phyloP scores from a whole-genome alignment of 768 basidiomycete genomes.

The Leccinum arenicola region DNA sequence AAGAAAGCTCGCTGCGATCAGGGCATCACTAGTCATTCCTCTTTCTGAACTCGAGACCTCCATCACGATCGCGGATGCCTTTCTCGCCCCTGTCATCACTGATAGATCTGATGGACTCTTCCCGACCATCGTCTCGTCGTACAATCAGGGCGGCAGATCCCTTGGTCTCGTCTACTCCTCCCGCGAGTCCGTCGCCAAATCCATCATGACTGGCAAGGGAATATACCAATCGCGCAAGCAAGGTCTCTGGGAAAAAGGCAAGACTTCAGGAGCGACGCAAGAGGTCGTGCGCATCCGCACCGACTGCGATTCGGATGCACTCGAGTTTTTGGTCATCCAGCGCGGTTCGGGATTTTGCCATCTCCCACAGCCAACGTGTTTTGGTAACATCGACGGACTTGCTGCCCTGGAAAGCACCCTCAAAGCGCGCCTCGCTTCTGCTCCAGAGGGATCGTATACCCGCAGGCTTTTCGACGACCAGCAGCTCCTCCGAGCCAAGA shows the following conservation, averaged over 20 bases:
- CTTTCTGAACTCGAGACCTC: constrained; percentile 59
- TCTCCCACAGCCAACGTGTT: constrained; percentile 83
- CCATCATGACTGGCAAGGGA: constrained; percentile 84
- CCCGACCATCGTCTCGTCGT: constrained; percentile 85
- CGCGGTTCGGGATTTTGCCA: constrained; percentile 94
- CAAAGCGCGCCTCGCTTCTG: constrained; percentile 61
- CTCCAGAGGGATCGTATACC: constrained; percentile 93
- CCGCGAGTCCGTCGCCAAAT: constrained; percentile 75
- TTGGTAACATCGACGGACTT: constrained; percentile 78
- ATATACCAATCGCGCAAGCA: constrained; percentile 96
- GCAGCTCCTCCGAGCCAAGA: constrained; percentile 83
- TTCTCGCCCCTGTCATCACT: constrained; percentile 76
- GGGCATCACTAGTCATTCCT: constrained; percentile 69
- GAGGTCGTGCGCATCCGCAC: constrained; percentile 75
- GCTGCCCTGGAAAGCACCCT: constrained; percentile 80
- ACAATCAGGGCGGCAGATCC: constrained; percentile 60
- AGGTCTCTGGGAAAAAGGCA: constrained; percentile 96
- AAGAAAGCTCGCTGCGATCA: constrained; percentile 53
- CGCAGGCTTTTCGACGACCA: constrained; percentile 80
- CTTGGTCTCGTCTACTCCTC: constrained; percentile 98
- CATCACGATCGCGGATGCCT: constrained; percentile 79
- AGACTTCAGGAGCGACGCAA: constrained; percentile 93
- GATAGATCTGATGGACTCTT: constrained; percentile 92
- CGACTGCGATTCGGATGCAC: constrained; percentile 91
- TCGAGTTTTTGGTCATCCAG: constrained; percentile 89